Base-by-base conservation (phyloP, 169 alveolate genomes). In the Plasmodium ovale region DNA sequence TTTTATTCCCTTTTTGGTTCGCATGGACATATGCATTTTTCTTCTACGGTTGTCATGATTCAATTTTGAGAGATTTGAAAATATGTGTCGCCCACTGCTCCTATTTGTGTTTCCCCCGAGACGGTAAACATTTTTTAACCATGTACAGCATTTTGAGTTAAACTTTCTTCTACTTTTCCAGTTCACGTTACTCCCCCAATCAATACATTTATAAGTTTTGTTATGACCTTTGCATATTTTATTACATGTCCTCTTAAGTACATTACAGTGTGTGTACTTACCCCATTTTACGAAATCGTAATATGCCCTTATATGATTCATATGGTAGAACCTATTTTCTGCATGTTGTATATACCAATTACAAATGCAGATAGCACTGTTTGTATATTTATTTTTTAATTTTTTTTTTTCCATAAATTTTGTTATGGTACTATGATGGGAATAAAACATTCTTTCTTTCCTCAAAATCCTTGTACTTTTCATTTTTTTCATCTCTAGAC, bases 371-470 rank as follows among this genome's bases (percentile, higher is more conserved):
- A 49, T 53, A 16, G 53, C 29, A 64, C 21, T 21, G 5, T 33
- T 79, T 37, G 49, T 31, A 29, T 79, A 53, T 49, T 53, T 79
- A 49, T 23, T 51, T 65, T 19, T 79, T 9, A 23, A 23, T 49
- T 65, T 65, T 79, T 7, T 19, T 9, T 16, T 64, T 62, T 67
- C 51, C 82, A 79, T 65, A 51, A 49, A 14, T 49, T 16, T 47
- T n/a, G 60, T 64, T 16, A 79, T 51, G 9, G 62, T 39, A 65
- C 54, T 25, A 10, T 53, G 31, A 35, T 79, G 21, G 12, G 27
- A 21, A 51, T 7, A 2, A 33, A 25, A 14, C 37, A 31, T 49
- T 25, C 54, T 47, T 53, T 21, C 12, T 27, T 51, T 29, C 12
- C 35, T 39, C 31, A 7, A 12, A 33, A 64, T 6, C 29, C 64